phyloP scores from a whole-genome alignment of 768 basidiomycete genomes.

The Tricholoma bakamatsutake region DNA sequence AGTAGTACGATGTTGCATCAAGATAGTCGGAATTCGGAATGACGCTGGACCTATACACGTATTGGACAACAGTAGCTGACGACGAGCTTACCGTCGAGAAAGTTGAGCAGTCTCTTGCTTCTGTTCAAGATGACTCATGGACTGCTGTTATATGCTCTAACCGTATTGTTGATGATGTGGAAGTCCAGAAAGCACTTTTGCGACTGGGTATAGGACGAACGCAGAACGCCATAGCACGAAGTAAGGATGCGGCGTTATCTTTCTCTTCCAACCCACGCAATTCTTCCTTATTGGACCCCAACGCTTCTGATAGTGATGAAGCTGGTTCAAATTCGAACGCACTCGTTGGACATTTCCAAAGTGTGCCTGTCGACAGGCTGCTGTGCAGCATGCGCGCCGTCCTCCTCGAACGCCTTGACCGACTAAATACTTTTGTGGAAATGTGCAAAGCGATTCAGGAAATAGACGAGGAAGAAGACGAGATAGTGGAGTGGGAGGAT shows the following conservation, averaged over 20 bases:
- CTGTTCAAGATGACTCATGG: slow-evolving; percentile 68
- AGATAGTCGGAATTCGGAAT: slow-evolving; percentile 25
- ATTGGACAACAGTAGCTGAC: slow-evolving; percentile 56
- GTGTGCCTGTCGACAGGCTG: slow-evolving; percentile 54
- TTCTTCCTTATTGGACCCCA: neutral
- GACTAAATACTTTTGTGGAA: slow-evolving; percentile 66
- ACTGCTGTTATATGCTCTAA: slow-evolving; percentile 70
- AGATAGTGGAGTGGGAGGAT: slow-evolving; percentile 67
- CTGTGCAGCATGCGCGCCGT: slow-evolving; percentile 58
- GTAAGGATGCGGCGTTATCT: slow-evolving; percentile 28
- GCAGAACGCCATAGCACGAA: slow-evolving; percentile 38
- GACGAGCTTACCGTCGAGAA: slow-evolving; percentile 47
- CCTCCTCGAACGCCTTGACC: slow-evolving; percentile 65
- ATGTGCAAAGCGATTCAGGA: slow-evolving; percentile 41
- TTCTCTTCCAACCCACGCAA: slow-evolving; percentile 6
- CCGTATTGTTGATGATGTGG: slow-evolving; percentile 52
- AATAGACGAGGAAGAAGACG: slow-evolving; percentile 38
- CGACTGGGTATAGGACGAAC: slow-evolving; percentile 62
- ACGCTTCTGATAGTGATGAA: neutral
- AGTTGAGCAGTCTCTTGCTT: slow-evolving; percentile 41
- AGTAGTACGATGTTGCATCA: neutral
- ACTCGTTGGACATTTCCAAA: slow-evolving; percentile 50
- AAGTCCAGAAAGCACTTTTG: slow-evolving; percentile 52
- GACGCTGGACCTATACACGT: slow-evolving; percentile 35
- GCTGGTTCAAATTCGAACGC: slow-evolving; percentile 13